Base-by-base conservation (phyloP, 2,329 filamentous ascomycete genomes). In the Orbilia blumenaviensis region DNA sequence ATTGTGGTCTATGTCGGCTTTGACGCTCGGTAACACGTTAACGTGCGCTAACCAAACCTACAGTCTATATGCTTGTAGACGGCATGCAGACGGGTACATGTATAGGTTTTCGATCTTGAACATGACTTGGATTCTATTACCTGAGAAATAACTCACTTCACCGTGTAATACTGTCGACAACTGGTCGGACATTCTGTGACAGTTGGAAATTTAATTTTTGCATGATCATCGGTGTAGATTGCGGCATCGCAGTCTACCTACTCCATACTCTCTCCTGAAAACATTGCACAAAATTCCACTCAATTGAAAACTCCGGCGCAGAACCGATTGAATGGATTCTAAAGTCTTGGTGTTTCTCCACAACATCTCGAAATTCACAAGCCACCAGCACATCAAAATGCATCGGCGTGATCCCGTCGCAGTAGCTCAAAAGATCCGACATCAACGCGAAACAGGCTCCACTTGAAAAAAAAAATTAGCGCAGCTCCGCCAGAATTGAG, bases 381-480 rank as follows among this genome's bases (percentile, higher is more conserved):
- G 34, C 44, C 60, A 36, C 27, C 34, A 60, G 36, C 32, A 46
- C 34, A 66, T 66, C 48, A 36, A 56, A 44, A 44, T 36, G 29
- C 21, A 50, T 71, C 66, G 66, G 66, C 66, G 21, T 71, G 34
- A 71, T 60, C 44, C 66, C 66, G 66, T 50, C 66, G 44, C 44
- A 38, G 54, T 63, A 62, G 66, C 66, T 32, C 42, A 50, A 36
- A 56, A 71, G 34, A 25, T 62, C 66, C 66, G 66, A 71, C 46
- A 62, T 41, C 66, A 58, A 71, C 46, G 66, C 66, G 66, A 71
- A 38, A 71, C 66, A 63, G 23, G 46, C 46, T 54, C 48, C 48
- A 34, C 48, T 10, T 34, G 29, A 10, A 7, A 16, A 23, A 21
- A 16, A 54, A 56, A 56, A 56, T 27, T 58, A 29, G 63, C 63